Conservation (phyloP, 805 yeast species). For the Candida namnaoensis region DNA sequence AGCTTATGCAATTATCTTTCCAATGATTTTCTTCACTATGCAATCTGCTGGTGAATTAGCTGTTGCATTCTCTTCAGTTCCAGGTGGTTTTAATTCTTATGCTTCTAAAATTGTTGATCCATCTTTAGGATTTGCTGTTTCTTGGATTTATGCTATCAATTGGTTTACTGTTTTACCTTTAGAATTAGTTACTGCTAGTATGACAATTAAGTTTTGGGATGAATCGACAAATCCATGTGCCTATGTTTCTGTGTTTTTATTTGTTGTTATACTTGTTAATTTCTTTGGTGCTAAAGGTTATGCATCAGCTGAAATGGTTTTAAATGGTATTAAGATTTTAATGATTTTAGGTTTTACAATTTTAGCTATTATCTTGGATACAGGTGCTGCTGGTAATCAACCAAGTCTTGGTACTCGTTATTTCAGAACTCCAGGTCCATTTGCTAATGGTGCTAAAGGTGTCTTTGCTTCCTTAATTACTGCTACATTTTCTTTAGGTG, state of each 20-base stretch:
- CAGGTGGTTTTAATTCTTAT: conserved; percentile 59
- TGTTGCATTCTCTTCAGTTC: conserved; percentile 44
- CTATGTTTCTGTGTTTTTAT: conserved; percentile 45
- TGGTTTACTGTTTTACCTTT: conserved; percentile 57
- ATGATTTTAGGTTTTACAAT: conserved; percentile 53
- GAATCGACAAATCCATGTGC: conserved; percentile 45
- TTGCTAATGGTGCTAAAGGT: conserved; percentile 46
- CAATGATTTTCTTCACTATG: conserved; percentile 50
- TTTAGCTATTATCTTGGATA: conserved; percentile 34
- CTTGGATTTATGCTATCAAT: conserved; percentile 56
- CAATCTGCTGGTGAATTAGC: conserved; percentile 64
- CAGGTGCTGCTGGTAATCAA: conserved; percentile 31
- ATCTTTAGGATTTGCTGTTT: conserved; percentile 49
- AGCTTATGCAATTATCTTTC: conserved; percentile 49
- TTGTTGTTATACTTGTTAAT: conserved; percentile 35
- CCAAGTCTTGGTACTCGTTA: conserved; percentile 43
- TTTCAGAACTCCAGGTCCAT: conserved; percentile 49
- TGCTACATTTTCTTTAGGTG: conserved; percentile 55
- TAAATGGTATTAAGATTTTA: conserved; percentile 56
- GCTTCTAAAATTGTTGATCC: conserved; percentile 48
- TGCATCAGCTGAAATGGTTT: conserved; percentile 58
- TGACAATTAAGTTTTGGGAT: conserved; percentile 55
- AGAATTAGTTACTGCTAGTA: conserved; percentile 56
- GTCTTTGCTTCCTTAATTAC: conserved; percentile 42
- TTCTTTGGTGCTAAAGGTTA: conserved; percentile 48